Base-by-base conservation (phyloP, 1,284 basidiomycete genomes). In the Xanthoconium separans region DNA sequence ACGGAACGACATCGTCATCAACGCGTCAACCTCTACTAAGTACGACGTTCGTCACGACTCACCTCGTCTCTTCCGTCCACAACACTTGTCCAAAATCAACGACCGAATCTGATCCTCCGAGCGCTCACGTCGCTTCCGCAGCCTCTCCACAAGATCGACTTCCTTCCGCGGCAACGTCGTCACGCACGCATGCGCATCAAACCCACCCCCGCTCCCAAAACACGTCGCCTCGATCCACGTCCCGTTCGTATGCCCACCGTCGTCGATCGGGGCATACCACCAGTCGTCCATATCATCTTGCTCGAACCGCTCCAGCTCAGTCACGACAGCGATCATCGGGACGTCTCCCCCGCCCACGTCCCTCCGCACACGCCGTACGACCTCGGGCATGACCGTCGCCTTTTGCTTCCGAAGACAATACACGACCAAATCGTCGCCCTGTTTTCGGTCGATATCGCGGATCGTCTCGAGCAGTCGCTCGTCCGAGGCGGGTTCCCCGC, bases 311-410 rank as follows among this genome's bases (percentile, higher is more conserved):
- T 71, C 70, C 34, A 70, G 42, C 24, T 65, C 65, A 1, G 61
- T 71, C 9, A 71, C 62, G 29, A 66, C 59, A 0, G 64, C 58
- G 6, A 64, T 54, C 48, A 70, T 62, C 3, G 68, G 68, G 2
- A 65, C 51, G 7, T n/a, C 31, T 8, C 15, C 44, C 6, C 13
- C 39, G 3, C 37, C 37, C 18, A 55, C 18, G 4, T 20, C 33
- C 16, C 53, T 16, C 15, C 56, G 52, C 22, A 65, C 43, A n/a
- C n/a, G 39, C 29, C 46, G 51, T n/a, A 56, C 58, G 10, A 55
- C 24, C 15, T 39, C 22, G 6, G 61, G 55, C 22, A 67, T 44
- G 34, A 67, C 39, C 30, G 45, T 64, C 36, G 41, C 13, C 44
- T 47, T 64, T n/a, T 58, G 58, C 30, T 59, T 56, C 31, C 63